Evolutionary conservation across 2,329 filamentous ascomycete species (phyloP).

Genomic region (Alternaria gansuensis): DNA sequence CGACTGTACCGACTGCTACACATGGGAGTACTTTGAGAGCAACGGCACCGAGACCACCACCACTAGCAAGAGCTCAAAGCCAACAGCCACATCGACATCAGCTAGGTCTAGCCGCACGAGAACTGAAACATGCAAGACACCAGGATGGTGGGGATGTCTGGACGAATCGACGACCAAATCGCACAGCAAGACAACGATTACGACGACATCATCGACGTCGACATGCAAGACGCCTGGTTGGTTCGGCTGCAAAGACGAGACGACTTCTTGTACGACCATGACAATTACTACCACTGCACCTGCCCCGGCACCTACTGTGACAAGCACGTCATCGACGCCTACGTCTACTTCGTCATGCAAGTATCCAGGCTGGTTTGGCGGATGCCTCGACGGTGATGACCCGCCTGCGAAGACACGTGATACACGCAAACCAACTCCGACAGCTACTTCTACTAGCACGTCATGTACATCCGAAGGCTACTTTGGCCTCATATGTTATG

Average conservation of each 20-base stretch:
- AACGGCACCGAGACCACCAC: slow-evolving; percentile 83
- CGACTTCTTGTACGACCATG: slow-evolving; percentile 43
- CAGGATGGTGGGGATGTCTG: slow-evolving; percentile 88
- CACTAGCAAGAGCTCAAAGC: slow-evolving; percentile 61
- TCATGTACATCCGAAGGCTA: slow-evolving; percentile 41
- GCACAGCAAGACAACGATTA: slow-evolving; percentile 58
- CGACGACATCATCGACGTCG: slow-evolving; percentile 48
- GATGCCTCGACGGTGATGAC: slow-evolving; percentile 60
- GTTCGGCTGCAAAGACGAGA: slow-evolving; percentile 71
- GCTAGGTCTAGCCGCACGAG: slow-evolving; percentile 65
- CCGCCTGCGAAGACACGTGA: slow-evolving; percentile 49
- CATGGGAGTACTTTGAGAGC: slow-evolving; percentile 95
- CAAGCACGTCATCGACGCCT: slow-evolving; percentile 43
- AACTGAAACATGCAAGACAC: slow-evolving; percentile 88
- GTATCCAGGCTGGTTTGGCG: slow-evolving; percentile 59
- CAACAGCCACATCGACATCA: slow-evolving; percentile 62
- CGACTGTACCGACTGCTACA: slow-evolving; percentile 84
- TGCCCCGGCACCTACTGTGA: slow-evolving; percentile 39
- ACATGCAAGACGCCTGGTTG: slow-evolving; percentile 67
- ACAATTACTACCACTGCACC: slow-evolving; percentile 41
- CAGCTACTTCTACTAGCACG: slow-evolving; percentile 23
- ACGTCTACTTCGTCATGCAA: slow-evolving; percentile 54
- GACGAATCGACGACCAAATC: slow-evolving; percentile 68
- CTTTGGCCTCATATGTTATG: slow-evolving; percentile 46
- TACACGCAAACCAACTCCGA: slow-evolving; percentile 28